A percentile compares a stretch with the other conserved stretches of the same genome.
Evolutionary conservation across 352 stramenopile species (phyloP).

Genomic region (Elongisporangium prolatum): DNA sequence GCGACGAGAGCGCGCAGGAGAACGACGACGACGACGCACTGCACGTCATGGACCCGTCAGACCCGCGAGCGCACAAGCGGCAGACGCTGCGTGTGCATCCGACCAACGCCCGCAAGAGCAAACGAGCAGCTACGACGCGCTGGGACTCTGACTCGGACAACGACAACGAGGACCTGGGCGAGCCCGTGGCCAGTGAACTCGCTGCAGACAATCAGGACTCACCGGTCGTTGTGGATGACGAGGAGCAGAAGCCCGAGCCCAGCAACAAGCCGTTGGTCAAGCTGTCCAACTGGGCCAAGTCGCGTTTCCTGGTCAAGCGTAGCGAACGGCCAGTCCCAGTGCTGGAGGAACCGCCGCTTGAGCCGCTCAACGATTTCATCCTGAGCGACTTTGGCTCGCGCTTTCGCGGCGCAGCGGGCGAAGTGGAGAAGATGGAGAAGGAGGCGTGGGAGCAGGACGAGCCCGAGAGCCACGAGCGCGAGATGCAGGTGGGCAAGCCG

Average conservation of each 20-base stretch:
- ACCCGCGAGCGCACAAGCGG: slow-evolving; percentile 56
- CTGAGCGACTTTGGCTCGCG: slow-evolving; percentile 75
- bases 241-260: not conserved
- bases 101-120: slow-evolving; percentile 15
- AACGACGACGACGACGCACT: slow-evolving; percentile 45
- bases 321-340: slow-evolving; percentile 47
- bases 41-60: slow-evolving; percentile 74
- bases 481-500: slow-evolving; percentile 42
- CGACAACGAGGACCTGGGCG: slow-evolving; percentile 36
- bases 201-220: slow-evolving; percentile 11
- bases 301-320: slow-evolving; percentile 58
- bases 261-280: slow-evolving; percentile 14
- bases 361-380: slow-evolving; percentile 84
- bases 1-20: slow-evolving; percentile 20
- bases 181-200: slow-evolving; percentile 26
- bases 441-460: slow-evolving; percentile 22
- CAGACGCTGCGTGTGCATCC: slow-evolving; percentile 24
- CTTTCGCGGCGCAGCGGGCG: slow-evolving; percentile 44
- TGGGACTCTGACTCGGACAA: slow-evolving; percentile 53
- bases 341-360: slow-evolving; percentile 57
- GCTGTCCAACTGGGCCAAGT: slow-evolving; percentile 68
- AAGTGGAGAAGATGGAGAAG: slow-evolving; percentile 27
- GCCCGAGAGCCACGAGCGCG: slow-evolving; percentile 10
- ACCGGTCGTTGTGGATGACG: slow-evolving; percentile 7
- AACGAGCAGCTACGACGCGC: slow-evolving; percentile 10